Conservation (phyloP, 768 basidiomycete genomes). For the Collybia sp. region DNA sequence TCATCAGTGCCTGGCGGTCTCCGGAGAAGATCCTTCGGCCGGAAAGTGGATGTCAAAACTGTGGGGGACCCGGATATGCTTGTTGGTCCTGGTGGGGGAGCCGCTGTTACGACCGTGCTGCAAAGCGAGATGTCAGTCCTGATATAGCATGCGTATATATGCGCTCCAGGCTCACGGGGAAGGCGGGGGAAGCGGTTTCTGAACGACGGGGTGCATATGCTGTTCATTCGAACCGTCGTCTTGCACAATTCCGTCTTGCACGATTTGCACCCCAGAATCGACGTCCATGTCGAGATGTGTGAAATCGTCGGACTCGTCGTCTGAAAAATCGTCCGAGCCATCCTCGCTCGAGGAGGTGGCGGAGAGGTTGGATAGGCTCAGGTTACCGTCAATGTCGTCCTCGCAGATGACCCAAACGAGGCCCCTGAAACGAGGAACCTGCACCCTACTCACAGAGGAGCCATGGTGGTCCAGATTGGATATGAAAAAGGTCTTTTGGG, state of each 20-base stretch:
- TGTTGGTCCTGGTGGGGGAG: conserved; percentile 19
- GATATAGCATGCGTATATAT: no score
- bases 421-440: conserved; percentile 53
- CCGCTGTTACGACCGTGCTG: not conserved
- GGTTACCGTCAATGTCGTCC: conserved; percentile 47
- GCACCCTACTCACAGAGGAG: not conserved
- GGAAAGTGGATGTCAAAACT: conserved; percentile 38
- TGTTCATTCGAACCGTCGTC: no score
- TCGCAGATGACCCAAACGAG: conserved; percentile 82
- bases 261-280: not conserved
- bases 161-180: no score
- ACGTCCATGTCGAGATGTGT: not conserved
- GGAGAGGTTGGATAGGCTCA: conserved; percentile 1
- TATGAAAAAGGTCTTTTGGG: conserved; percentile 77
- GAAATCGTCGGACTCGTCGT: not conserved
- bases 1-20: conserved; percentile 8
- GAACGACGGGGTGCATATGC: not conserved
- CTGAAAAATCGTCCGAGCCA: conserved; percentile 3
- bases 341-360: not conserved
- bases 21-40: conserved; percentile 33
- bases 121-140: no score
- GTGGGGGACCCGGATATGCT: conserved; percentile 13
- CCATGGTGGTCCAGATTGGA: not conserved
- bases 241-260: no score
- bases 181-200: not conserved